A percentile compares a stretch with the other conserved stretches of the same genome.
phyloP scores from a whole-genome alignment of 306 rosid genomes.

The Gynostemma pentaphyllum region DNA sequence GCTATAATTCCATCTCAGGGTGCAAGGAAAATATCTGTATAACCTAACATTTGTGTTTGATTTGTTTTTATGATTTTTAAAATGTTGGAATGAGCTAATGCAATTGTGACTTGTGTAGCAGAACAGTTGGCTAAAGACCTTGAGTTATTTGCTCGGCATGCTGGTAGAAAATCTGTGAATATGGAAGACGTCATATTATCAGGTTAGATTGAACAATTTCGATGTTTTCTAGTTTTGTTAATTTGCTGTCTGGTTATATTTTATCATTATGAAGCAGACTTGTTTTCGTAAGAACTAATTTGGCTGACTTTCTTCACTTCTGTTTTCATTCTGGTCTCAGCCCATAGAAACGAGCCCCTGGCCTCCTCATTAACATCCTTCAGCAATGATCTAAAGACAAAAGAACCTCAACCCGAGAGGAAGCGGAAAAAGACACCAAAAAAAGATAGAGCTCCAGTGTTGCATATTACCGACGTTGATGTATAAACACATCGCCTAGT shows the following conservation, averaged over 20 bases:
- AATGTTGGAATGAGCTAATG: background rate
- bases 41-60: background rate
- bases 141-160: slow-evolving; percentile 76
- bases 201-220: slow-evolving; percentile 34
- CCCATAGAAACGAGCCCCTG: slow-evolving; percentile 74
- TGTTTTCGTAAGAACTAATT: background rate
- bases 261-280: background rate
- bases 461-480: slow-evolving; percentile 26
- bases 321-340: slow-evolving; percentile 34
- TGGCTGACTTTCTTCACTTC: background rate
- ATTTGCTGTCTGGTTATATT: background rate
- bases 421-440: slow-evolving; percentile 59
- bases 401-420: slow-evolving; percentile 67
- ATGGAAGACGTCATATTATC: slow-evolving; percentile 83
- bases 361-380: slow-evolving; percentile 46
- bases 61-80: background rate
- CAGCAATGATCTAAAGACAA: slow-evolving; percentile 54
- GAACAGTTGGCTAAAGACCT: slow-evolving; percentile 78
- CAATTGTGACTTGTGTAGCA: slow-evolving; percentile 19
- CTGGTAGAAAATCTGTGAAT: slow-evolving; percentile 65
- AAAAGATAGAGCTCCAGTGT: slow-evolving; percentile 33
- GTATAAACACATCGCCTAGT: background rate
- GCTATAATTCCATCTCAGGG: background rate
- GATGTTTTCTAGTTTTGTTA: background rate
- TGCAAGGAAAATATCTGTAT: background rate